phyloP scores from a whole-genome alignment of 768 basidiomycete genomes.

The Boletus vinaceobasis region DNA sequence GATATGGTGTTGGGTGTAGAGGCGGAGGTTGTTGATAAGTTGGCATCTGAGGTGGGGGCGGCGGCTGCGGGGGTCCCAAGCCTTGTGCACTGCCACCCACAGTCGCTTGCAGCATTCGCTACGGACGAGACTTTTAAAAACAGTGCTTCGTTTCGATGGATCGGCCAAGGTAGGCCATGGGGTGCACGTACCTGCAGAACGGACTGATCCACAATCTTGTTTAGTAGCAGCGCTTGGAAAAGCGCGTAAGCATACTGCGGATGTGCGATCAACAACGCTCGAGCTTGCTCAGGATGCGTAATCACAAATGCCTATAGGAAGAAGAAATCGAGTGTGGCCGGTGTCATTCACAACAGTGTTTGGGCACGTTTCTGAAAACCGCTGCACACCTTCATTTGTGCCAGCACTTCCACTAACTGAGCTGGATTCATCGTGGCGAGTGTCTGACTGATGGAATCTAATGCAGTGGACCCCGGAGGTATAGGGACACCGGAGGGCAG shows the following conservation, averaged over 20 bases:
- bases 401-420: constrained; percentile 88
- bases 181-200: constrained; percentile 66
- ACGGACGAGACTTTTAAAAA: constrained; percentile 17
- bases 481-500: constrained; percentile 78
- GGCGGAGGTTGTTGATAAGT: constrained; percentile 29
- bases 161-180: constrained; percentile 6
- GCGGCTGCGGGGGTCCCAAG: constrained; percentile 25
- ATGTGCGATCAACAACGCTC: constrained; percentile 70
- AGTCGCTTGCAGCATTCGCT: constrained; percentile 53
- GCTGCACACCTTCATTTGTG: constrained; percentile 91
- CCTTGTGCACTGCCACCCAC: constrained; percentile 26
- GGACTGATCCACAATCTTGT: constrained; percentile 88
- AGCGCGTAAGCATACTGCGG: constrained; percentile 96
- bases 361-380: constrained; percentile 17
- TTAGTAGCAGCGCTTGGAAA: constrained; percentile 89
- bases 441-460: constrained; percentile 83
- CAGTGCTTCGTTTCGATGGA: neutral
- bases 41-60: constrained; percentile 32
- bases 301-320: constrained; percentile 78
- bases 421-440: constrained; percentile 79
- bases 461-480: constrained; percentile 62
- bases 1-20: constrained; percentile 32
- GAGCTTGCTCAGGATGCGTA: constrained; percentile 87
- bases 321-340: constrained; percentile 30
- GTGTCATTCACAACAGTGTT: constrained; percentile 21